Evolutionary conservation across 495 filamentous ascomycete genomes (phyloP), one percentile per base, ranked within the genome.

Genomic region (Stereocaulon alpinum): DNA sequence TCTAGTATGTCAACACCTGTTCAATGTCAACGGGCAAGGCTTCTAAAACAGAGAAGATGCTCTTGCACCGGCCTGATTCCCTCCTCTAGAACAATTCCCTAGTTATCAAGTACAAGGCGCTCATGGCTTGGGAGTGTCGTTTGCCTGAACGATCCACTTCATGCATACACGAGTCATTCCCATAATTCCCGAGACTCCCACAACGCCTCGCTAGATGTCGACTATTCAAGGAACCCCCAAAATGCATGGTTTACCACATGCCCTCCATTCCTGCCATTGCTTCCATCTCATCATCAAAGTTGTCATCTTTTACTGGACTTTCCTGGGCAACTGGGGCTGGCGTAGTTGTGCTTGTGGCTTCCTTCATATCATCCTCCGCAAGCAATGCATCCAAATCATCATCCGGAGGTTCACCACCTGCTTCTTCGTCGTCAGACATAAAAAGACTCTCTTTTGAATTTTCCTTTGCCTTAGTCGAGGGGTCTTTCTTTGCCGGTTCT

Each of bases 211-310:
- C 49, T 52, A 18, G 20, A 52, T 32, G 17, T 2, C 7, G 2
- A 2, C 0, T 37, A 37, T 12, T 2, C 4, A 4, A 12, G 7
- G 5, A 12, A 0, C 0, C 7, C 34, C 34, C 1, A 12, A 37
- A 37, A 37, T 37, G 30, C 49, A 52, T 32, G 15, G 2, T 34
- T 17, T 18, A 86, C 81, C 80, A 86, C 51, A 80, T 66, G 9
- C 72, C 81, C 32, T 80, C 80, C 76, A 88, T 80, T 58, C 79
- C 84, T 29, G 77, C 83, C 82, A 88, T 84, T 4, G 77, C 83
- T 52, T 82, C 85, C 73, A 86, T 80, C 34, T 86, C 85, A 61
- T 84, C 83, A 4, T 72, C 77, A 64, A 77, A 80, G 22, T 75
- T 61, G 50, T 74, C 67, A 24, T 54, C 29, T 40, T 11, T 22